Conservation (phyloP, 148 eudicot genomes). For the Amaranthus palmeri region DNA sequence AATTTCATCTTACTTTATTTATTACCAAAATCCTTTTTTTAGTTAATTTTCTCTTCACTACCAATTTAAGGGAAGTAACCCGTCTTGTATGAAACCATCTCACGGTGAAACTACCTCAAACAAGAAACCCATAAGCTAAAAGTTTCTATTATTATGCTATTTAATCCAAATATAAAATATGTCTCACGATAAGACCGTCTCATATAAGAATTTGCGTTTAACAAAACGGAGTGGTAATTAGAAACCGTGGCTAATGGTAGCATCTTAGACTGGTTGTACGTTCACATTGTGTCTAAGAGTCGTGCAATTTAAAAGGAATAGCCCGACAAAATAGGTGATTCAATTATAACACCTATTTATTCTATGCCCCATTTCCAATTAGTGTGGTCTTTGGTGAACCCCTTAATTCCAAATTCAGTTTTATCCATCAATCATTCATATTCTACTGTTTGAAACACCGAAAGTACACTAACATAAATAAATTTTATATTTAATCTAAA, state of each 20-base stretch:
- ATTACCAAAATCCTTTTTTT: no score
- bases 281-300: constrained; percentile 18
- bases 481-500: background rate
- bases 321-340: constrained; percentile 17
- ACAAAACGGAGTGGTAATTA: no score
- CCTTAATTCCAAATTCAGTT: background rate
- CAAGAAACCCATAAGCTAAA: no score
- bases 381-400: background rate
- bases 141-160: no score
- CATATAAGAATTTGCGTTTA: no score
- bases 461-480: background rate
- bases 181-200: no score
- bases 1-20: no score
- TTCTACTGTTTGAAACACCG: background rate
- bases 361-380: background rate
- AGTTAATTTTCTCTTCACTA: no score
- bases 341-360: constrained; percentile 9
- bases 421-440: background rate
- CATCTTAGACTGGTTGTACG: background rate
- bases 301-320: constrained; percentile 6
- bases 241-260: background rate
- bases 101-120: no score
- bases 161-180: no score
- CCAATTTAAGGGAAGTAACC: no score
- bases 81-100: no score